A percentile compares a stretch with the other conserved stretches of the same genome.
Evolutionary conservation across 2,329 filamentous ascomycete species (phyloP).

Genomic region (Paraconiothyrium sp.): DNA sequence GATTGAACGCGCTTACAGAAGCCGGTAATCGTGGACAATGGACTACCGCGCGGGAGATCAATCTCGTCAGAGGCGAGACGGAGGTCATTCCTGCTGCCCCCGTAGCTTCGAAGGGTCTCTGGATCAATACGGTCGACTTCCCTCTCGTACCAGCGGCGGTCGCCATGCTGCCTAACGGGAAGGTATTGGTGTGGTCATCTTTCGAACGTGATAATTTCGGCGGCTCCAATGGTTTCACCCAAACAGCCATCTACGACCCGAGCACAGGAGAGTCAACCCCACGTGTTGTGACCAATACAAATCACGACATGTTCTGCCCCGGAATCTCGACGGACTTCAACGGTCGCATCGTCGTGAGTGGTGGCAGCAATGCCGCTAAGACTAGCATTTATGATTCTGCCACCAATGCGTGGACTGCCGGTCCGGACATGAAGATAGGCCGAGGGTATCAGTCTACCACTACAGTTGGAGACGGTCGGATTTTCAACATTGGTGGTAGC

Average conservation of each 20-base stretch:
- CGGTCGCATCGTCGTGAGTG: constrained; percentile 63
- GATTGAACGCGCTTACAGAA: constrained; percentile 28
- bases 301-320: constrained; percentile 67
- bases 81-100: constrained; percentile 26
- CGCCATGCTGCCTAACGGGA: constrained; percentile 35
- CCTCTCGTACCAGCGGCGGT: constrained; percentile 38
- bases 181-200: constrained; percentile 38
- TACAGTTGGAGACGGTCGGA: constrained; percentile 61
- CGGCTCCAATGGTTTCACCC: constrained; percentile 20
- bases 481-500: constrained; percentile 69
- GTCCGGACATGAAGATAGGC: constrained; percentile 63
- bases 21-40: constrained; percentile 30
- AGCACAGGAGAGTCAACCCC: constrained; percentile 10
- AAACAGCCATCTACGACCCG: constrained; percentile 14
- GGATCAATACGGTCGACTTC: constrained; percentile 40
- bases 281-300: constrained; percentile 51
- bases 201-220: constrained; percentile 30
- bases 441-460: constrained; percentile 67
- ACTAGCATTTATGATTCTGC: constrained; percentile 56
- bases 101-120: constrained; percentile 31
- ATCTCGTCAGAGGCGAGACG: constrained; percentile 20
- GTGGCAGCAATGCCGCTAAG: constrained; percentile 60
- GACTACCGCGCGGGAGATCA: constrained; percentile 32
- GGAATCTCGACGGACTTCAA: constrained; percentile 61
- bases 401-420: constrained; percentile 57